Base-by-base conservation (phyloP, 805 yeast species). In the Metschnikowia kofuensis region DNA sequence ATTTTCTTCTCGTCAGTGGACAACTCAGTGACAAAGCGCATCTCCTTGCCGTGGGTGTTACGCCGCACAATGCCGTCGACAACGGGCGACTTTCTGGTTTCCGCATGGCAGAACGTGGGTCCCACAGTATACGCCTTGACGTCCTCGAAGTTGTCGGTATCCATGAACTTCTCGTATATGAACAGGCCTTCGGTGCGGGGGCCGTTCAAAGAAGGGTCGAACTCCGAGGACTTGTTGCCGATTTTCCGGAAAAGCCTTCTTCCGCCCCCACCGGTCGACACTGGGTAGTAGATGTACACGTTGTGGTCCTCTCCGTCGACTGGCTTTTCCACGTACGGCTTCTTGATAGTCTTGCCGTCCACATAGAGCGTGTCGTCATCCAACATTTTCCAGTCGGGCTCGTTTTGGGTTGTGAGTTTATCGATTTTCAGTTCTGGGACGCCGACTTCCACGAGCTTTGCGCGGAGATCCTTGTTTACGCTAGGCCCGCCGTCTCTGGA, bases 251-350 rank as follows among this genome's bases (percentile, higher is more conserved):
- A 94, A 53, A 94, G 72, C 44, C 95, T 77, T 52, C 99, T 78
- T 28, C 99, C 99, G 56, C 99, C 99, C 49, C 99, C 99, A 40
- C 99, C 99, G 45, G 87, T 86, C 50, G 85, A 79, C 49, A 80
- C 79, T 34, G 91, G 86, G 65, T 92, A 94, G 69, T 94, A 94
- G 36, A 94, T 91, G 66, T 86, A 88, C 41, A 94, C 92, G 63
- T 94, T 94, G 68, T 94, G 99, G 68, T 94, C 97, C 69, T 94
- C 99, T 47, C 99, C 99, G 67, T 94, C 97, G 4, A 91, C 98
- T 0, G 99, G 99, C 59, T 94, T 94, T 66, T 94, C 99, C 32
- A 94, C 99, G 75, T 84, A 94, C 7, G 99, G 99, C 64, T 94
- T 94, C 37, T 74, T 76, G 71, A 94, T 71, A 8, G 73, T 71